Conservation (phyloP, 2,329 filamentous ascomycete species). For the Mycosphaerelloides madeirae region DNA sequence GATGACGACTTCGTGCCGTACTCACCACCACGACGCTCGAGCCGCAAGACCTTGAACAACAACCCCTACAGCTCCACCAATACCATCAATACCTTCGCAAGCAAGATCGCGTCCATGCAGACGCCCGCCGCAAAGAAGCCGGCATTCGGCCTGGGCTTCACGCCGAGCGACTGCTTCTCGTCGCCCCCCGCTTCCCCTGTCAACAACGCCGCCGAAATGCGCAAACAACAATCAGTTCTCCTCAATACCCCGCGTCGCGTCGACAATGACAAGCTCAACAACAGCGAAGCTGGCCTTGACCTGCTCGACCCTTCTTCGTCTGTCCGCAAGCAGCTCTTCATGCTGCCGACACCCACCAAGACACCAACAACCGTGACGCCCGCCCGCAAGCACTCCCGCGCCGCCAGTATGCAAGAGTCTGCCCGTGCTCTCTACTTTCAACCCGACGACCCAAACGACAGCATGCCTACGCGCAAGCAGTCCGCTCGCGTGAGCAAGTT, state of each 20-base stretch:
- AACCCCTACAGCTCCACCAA: conserved; percentile 44
- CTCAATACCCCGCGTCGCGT: conserved; percentile 1
- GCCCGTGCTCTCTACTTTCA: conserved; percentile 51
- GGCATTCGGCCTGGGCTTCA: background rate
- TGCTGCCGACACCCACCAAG: conserved; percentile 74
- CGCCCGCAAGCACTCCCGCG: conserved; percentile 47
- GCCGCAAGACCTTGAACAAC: conserved; percentile 29
- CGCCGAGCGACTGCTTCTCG: background rate
- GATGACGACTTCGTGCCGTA: conserved; percentile 68
- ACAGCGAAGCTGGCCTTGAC: background rate
- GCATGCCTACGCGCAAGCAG: conserved; percentile 48
- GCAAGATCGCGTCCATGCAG: conserved; percentile 14
- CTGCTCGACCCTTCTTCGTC: conserved; percentile 18
- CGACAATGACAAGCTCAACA: conserved; percentile 3
- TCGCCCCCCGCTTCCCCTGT: background rate
- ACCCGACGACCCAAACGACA: conserved; percentile 55
- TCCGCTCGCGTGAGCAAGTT: conserved; percentile 26
- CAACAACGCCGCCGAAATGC: conserved; percentile 2
- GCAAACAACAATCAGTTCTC: conserved; percentile 3
- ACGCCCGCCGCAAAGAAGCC: background rate
- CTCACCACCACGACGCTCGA: conserved; percentile 46
- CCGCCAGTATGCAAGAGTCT: conserved; percentile 42
- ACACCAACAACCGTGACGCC: conserved; percentile 54
- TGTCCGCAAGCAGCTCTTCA: conserved; percentile 32
- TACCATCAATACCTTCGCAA: conserved; percentile 22